These are phyloP conservation scores for Wallacemonas rigidus DNA, from an alignment of 208 protist species.

Conservation along the genomic window DNA sequence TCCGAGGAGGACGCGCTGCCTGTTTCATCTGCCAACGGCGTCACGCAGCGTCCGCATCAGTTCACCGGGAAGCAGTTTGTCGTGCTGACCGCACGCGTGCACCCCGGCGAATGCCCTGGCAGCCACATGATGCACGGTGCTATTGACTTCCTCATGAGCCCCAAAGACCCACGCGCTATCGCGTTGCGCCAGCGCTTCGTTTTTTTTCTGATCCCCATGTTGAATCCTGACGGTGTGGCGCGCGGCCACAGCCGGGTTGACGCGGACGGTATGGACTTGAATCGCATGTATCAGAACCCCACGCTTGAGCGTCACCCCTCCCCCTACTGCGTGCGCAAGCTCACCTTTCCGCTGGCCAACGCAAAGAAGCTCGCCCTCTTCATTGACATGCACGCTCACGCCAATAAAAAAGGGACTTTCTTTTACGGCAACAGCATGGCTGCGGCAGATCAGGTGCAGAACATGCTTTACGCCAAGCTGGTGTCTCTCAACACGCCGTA, in stretches of 20 bases:
- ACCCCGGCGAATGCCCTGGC: constrained; percentile 92
- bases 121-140: constrained; percentile 94
- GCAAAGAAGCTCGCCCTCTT: constrained; percentile 66
- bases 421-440: constrained; percentile 94
- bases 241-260: constrained; percentile 93
- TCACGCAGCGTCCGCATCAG: constrained; percentile 53
- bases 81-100: constrained; percentile 90
- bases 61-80: constrained; percentile 78
- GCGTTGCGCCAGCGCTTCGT: constrained; percentile 88
- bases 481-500: constrained; percentile 90
- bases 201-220: constrained; percentile 90
- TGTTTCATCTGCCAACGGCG: constrained; percentile 51
- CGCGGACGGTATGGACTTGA: constrained; percentile 91
- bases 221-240: constrained; percentile 94
- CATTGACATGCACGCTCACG: constrained; percentile 95
- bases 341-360: constrained; percentile 50
- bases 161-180: constrained; percentile 64
- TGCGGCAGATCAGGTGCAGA: constrained; percentile 65
- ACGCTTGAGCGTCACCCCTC: constrained; percentile 74
- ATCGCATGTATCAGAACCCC: constrained; percentile 91
- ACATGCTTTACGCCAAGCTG: constrained; percentile 88
- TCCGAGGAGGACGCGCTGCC: constrained; percentile 53
- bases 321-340: constrained; percentile 62
- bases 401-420: constrained; percentile 93
- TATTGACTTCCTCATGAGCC: constrained; percentile 86